These are phyloP conservation scores for Apiospora saccharicola DNA, from an alignment of 2,329 filamentous ascomycete genomes.

Conservation along the genomic window DNA sequence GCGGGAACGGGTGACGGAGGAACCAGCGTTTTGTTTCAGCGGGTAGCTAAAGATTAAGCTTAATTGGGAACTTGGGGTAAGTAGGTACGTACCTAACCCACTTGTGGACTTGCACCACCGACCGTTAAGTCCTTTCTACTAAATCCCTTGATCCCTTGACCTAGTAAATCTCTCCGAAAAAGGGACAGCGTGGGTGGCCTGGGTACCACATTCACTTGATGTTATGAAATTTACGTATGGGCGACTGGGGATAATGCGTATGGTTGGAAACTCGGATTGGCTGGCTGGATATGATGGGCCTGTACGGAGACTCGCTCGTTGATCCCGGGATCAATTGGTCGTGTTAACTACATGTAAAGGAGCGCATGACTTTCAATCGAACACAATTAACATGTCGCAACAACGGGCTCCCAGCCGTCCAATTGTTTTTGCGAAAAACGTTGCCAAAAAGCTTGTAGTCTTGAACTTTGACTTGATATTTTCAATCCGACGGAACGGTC, in stretches of 20 bases:
- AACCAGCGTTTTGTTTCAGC: background rate
- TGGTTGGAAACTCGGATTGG: background rate
- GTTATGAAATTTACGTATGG: too few species aligned
- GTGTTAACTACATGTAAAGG: background rate
- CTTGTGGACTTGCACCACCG: background rate
- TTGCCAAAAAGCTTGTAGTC: too few species aligned
- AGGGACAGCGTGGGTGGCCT: background rate
- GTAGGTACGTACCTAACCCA: too few species aligned
- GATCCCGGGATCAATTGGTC: background rate
- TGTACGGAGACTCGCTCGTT: too few species aligned
- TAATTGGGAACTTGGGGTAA: background rate
- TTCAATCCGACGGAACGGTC: too few species aligned
- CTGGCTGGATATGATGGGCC: background rate
- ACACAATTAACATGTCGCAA: too few species aligned
- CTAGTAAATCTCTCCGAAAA: background rate
- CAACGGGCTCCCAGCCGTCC: too few species aligned
- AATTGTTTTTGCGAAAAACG: too few species aligned
- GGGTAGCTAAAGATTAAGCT: background rate
- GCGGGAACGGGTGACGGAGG: background rate
- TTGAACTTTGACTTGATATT: too few species aligned
- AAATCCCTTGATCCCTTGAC: background rate
- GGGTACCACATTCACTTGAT: too few species aligned
- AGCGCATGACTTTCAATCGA: too few species aligned
- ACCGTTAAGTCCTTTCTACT: background rate
- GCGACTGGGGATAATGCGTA: too few species aligned